Base-by-base conservation (phyloP, 2,329 filamentous ascomycete genomes). In the Phialophora macrospora region DNA sequence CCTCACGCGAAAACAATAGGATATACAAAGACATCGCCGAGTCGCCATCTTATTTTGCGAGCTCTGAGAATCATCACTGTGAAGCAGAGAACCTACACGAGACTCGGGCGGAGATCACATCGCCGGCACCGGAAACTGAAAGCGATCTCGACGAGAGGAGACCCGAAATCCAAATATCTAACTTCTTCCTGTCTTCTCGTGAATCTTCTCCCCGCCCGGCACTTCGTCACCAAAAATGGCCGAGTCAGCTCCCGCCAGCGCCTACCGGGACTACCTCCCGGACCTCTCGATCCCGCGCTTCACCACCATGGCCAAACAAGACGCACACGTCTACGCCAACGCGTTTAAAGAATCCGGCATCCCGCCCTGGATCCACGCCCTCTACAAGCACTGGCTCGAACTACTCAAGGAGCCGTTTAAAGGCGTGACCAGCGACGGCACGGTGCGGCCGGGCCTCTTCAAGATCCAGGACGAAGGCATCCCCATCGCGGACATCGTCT, bases 391-490 rank as follows among this genome's bases (percentile, higher is more conserved):
- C 73, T 89, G 87, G 87, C 74, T 80, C 56, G 78, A 83, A 38
- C 74, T 89, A 8, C 78, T 78, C 34, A 74, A 86, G 62, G 88
- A 91, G 76, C 89, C 90, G 0, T 92, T 86, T 75, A 87, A 85
- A 72, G 90, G 90, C 26, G 80, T 93, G 22, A 92, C 90, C 0
- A 86, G 77, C 11, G 88, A 92, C 69, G 90, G 89, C 22, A 79
- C 72, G 4, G 79, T 89, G 0, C 81, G 78, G 20, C 79, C 80
- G 0, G 81, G 78, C 6, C 78, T 91, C 1, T 90, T 87, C 75
- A 72, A 79, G 49, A 73, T 88, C 3, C 83, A 87, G 70, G 88
- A 92, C 71, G 88, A 91, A 72, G 87, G 82, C 9, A 77, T 90
- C 0, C 83, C 86, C 0, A 87, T 89, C 41, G 77, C 79, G 0